phyloP scores from a whole-genome alignment of 108 stramenopile genomes.

The Cylindrotheca fusiformis region DNA sequence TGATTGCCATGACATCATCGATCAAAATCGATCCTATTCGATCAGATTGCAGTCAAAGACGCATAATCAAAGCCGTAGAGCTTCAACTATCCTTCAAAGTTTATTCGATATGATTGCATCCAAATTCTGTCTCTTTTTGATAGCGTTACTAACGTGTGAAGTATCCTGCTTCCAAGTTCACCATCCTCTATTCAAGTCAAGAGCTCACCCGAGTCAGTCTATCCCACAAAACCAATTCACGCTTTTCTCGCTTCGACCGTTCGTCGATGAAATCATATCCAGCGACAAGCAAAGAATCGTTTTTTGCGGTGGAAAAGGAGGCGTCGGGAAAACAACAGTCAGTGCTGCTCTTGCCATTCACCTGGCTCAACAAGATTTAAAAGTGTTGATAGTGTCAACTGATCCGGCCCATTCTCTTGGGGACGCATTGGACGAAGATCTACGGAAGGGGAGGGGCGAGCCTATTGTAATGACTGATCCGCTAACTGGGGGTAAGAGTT shows the following conservation, averaged over 20 bases:
- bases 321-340: conserved; percentile 68
- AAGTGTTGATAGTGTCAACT: conserved; percentile 89
- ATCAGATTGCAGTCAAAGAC: too few relatives aligned
- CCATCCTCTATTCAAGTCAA: too few relatives aligned
- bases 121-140: too few relatives aligned
- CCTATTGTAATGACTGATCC: conserved; percentile 66
- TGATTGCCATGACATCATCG: too few relatives aligned
- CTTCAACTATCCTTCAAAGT: too few relatives aligned
- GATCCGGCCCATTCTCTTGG: conserved; percentile 97
- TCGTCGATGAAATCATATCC: neutral
- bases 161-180: too few relatives aligned
- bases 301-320: conserved; percentile 72
- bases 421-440: conserved; percentile 87
- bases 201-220: too few relatives aligned
- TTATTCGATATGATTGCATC: too few relatives aligned
- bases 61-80: too few relatives aligned
- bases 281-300: conserved; percentile 34
- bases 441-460: conserved; percentile 37
- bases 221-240: too few relatives aligned
- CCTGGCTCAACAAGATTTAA: conserved; percentile 73
- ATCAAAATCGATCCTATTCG: too few relatives aligned
- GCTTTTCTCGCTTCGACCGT: neutral
- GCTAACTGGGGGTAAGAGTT: conserved; percentile 41
- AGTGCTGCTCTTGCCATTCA: conserved; percentile 83
- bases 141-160: too few relatives aligned